Conservation (phyloP, 1,284 basidiomycete genomes). For the Sporisorium sorghi region DNA sequence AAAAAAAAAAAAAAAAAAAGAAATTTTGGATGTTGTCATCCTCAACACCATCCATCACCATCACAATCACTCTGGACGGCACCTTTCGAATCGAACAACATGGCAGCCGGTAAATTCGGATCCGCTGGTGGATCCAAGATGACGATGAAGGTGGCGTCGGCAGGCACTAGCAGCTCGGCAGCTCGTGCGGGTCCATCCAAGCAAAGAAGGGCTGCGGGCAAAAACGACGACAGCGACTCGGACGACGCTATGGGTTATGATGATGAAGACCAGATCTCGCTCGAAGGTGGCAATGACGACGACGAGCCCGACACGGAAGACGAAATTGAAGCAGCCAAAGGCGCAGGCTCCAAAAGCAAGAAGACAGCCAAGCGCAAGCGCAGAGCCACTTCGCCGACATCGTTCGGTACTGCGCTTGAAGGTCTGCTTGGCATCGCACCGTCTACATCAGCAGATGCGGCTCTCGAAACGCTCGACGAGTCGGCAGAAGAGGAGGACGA, state of each 20-base stretch:
- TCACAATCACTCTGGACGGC: not conserved
- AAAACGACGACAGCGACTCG: slow-evolving; percentile 19
- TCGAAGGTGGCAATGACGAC: slow-evolving; percentile 34
- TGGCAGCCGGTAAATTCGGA: slow-evolving; percentile 40
- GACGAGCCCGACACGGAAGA: slow-evolving; percentile 58
- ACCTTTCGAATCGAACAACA: slow-evolving; percentile 4
- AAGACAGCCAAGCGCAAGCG: slow-evolving; percentile 66
- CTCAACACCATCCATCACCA: too few species aligned
- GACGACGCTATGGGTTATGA: slow-evolving; percentile 22
- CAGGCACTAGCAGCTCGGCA: slow-evolving; percentile 13
- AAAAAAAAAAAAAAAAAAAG: not conserved
- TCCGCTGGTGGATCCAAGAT: slow-evolving; percentile 48
- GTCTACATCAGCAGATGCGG: slow-evolving; percentile 23
- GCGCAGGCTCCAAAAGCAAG: slow-evolving; percentile 52
- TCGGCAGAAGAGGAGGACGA: slow-evolving; percentile 12
- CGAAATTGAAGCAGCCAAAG: slow-evolving; percentile 58
- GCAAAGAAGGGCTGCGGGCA: slow-evolving; percentile 7
- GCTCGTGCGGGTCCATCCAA: slow-evolving; percentile 22
- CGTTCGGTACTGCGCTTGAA: slow-evolving; percentile 62
- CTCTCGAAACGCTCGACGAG: slow-evolving; percentile 18
- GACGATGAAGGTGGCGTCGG: slow-evolving; percentile 34
- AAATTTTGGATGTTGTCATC: slow-evolving; percentile 14
- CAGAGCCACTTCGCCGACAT: slow-evolving; percentile 61
- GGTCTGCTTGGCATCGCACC: slow-evolving; percentile 55
- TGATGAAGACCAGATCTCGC: slow-evolving; percentile 35